Conservation (phyloP, 805 yeast species). For the Metschnikowia cubensis region DNA sequence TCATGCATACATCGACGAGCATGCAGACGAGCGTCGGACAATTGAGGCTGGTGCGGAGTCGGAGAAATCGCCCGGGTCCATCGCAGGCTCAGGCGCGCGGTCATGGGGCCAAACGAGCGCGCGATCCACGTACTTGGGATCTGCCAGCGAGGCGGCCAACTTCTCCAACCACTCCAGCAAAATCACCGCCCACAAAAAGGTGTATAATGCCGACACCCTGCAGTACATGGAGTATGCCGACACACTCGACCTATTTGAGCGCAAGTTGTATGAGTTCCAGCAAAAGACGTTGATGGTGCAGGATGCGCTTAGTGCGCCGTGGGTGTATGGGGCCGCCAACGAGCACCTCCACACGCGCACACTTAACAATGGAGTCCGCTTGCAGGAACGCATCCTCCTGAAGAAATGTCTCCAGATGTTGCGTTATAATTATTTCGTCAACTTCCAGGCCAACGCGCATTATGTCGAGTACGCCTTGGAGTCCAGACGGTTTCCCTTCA, state of each 20-base stretch:
- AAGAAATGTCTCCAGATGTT: conserved; percentile 4
- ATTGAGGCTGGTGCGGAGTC: not conserved
- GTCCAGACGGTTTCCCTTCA: not conserved
- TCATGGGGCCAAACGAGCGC: not conserved
- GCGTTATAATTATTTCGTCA: conserved; percentile 11
- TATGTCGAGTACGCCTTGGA: not conserved
- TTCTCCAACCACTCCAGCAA: not conserved
- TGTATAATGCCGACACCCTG: conserved; percentile 8
- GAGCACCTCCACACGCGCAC: conserved; percentile 1
- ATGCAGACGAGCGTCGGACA: not conserved
- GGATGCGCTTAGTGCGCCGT: not conserved
- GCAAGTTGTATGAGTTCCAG: conserved; percentile 6
- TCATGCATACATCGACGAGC: not conserved
- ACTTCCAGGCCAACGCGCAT: conserved; percentile 6
- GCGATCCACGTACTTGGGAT: not conserved
- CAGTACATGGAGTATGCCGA: conserved; percentile 5
- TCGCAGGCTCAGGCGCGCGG: not conserved
- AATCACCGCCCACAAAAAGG: conserved; percentile 3
- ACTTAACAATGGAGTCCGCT: not conserved
- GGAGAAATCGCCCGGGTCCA: not conserved
- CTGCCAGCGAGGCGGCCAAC: not conserved
- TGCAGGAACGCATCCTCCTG: conserved; percentile 5
- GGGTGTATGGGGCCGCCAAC: conserved; percentile 1
- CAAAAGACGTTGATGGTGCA: conserved; percentile 4
- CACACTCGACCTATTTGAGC: conserved; percentile 7